These are phyloP conservation scores for Protomyces gravidus DNA, from an alignment of 1,139 yeast species.

Conservation along the genomic window DNA sequence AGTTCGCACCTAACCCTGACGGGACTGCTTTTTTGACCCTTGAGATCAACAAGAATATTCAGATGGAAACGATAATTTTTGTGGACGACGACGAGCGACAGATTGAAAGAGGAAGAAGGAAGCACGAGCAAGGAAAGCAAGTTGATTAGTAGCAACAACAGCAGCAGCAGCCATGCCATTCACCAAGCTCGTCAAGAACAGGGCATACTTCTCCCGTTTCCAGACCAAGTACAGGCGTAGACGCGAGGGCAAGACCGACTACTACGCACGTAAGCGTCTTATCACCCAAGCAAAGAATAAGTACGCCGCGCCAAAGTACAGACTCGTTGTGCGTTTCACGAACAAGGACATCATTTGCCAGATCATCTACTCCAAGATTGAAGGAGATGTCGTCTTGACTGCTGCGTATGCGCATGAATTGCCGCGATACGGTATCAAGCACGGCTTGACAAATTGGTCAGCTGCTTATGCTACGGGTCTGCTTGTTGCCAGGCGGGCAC, in stretches of 20 bases:
- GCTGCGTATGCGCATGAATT: constrained; percentile 99
- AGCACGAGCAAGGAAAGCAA: no score
- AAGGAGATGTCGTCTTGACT: constrained; percentile 93
- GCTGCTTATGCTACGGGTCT: constrained; percentile 99
- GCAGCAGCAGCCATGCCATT: constrained; percentile 49
- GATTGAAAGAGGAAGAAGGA: no score
- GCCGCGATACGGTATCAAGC: constrained; percentile 95
- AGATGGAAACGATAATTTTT: not conserved
- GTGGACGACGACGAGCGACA: no score
- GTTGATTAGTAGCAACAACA: not conserved
- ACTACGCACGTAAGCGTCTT: constrained; percentile 99
- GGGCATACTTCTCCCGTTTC: constrained; percentile 99
- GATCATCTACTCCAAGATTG: constrained; percentile 91
- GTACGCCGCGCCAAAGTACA: constrained; percentile 99
- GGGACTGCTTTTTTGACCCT: not conserved
- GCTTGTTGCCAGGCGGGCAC: constrained; percentile 98
- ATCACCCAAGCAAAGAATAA: constrained; percentile 99
- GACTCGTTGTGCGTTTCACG: constrained; percentile 99
- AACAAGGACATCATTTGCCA: constrained; percentile 99
- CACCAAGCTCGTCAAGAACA: constrained; percentile 65
- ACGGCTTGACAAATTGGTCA: constrained; percentile 99
- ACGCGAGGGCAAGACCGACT: constrained; percentile 99
- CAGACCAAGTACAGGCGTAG: constrained; percentile 99
- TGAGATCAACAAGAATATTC: no score
- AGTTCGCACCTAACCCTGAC: no score